A percentile compares a stretch with the other conserved stretches of the same genome.
These are phyloP conservation scores for Setaria viridis DNA, from an alignment of 202 grass and related monocot species.

Conservation along the genomic window DNA sequence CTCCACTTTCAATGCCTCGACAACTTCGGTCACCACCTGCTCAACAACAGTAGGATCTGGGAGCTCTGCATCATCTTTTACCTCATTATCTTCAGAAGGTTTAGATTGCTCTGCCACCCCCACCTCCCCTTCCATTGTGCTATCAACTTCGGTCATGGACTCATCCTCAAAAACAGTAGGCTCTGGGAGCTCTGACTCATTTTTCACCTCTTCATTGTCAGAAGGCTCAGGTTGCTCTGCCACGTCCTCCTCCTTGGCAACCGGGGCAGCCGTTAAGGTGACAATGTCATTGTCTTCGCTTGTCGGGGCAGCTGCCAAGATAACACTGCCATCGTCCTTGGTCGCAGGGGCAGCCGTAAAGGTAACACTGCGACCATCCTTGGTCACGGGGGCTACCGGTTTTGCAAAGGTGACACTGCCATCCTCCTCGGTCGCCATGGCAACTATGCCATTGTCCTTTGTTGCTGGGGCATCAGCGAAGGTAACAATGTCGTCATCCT, in stretches of 20 bases:
- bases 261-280: background rate
- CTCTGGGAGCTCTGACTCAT: background rate
- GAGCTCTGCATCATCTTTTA: constrained; percentile 4
- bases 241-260: background rate
- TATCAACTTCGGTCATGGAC: constrained; percentile 2
- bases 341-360: background rate
- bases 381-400: background rate
- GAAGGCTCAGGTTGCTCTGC: constrained; percentile 21
- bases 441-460: background rate
- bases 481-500: constrained; percentile 1
- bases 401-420: background rate
- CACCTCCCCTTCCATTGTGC: background rate
- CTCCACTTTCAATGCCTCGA: constrained; percentile 15
- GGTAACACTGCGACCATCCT: background rate
- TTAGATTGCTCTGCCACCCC: constrained; percentile 13
- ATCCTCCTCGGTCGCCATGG: background rate
- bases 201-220: constrained; percentile 2
- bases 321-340: constrained; percentile 20
- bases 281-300: background rate
- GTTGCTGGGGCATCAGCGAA: background rate
- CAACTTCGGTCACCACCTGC: constrained; percentile 27
- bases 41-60: background rate
- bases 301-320: background rate
- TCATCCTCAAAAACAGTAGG: background rate
- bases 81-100: constrained; percentile 8